Conservation (phyloP, 2,329 filamentous ascomycete genomes). For the Stagonosporopsis chrysanthemi region DNA sequence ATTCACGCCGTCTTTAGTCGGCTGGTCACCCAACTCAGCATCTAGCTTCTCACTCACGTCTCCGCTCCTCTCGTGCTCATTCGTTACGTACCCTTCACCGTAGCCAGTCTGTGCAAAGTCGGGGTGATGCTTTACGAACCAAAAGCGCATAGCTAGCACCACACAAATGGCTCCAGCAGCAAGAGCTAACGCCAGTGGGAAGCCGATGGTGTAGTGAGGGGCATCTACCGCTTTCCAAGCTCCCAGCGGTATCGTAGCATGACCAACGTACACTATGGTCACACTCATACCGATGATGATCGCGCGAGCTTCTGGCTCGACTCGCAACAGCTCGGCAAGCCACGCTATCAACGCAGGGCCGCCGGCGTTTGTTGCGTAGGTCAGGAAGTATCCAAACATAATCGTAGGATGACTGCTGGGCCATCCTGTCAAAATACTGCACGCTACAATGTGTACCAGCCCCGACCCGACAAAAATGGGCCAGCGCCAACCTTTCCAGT, state of each 20-base stretch:
- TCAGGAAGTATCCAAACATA: constrained; percentile 23
- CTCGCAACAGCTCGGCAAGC: constrained; percentile 19
- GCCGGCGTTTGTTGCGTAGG: constrained; percentile 18
- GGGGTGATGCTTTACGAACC: constrained; percentile 6
- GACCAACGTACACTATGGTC: constrained; percentile 14
- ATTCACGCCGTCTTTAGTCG: background rate
- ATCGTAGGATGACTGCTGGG: constrained; percentile 8
- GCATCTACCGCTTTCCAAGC: constrained; percentile 14
- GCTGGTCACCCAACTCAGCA: background rate
- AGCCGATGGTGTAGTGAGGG: constrained; percentile 10
- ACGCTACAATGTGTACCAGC: constrained; percentile 7
- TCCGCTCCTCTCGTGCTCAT: background rate
- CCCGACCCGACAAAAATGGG: constrained; percentile 18
- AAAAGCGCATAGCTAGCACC: constrained; percentile 12
- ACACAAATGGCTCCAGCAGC: constrained; percentile 7
- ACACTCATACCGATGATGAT: constrained; percentile 21
- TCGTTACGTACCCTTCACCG: background rate
- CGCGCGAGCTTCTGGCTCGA: constrained; percentile 21
- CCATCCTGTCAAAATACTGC: constrained; percentile 17
- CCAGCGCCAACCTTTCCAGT: constrained; percentile 22
- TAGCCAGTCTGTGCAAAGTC: constrained; percentile 4
- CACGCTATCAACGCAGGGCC: constrained; percentile 18
- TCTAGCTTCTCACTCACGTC: background rate
- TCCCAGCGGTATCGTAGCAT: constrained; percentile 22
- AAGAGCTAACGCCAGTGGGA: constrained; percentile 7